Evolutionary conservation across 495 filamentous ascomycete species (phyloP), one percentile per base, ranked within the genome.

Genomic region (Aspergillus sclerotiicarbonarius): DNA sequence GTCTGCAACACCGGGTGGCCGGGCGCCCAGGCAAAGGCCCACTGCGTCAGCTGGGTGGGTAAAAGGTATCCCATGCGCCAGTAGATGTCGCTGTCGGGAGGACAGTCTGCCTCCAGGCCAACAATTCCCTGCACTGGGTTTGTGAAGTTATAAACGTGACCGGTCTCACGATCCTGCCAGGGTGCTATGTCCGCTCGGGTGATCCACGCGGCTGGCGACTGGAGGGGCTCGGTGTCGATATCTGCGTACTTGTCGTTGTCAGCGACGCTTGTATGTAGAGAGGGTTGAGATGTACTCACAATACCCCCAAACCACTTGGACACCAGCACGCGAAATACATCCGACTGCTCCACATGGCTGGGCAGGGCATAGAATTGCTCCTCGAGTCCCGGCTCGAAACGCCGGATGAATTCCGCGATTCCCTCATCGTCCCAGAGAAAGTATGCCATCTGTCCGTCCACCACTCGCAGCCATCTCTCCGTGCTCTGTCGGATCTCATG

Each of bases 1-100:
- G 21, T 12, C 13, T 56, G 46, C 2, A 66, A 54, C 15, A 59
- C 19, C 19, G 59, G 57, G 29, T 66, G 63, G 0, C 49, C 56
- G 6, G 57, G 63, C 0, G 54, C 52, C 21, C 51, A 61, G 6
- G 63, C 63, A 31, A 66, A 62, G 1, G 60, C 41, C 63, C 63
- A 66, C 16, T 66, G 63, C 0, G 60, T 66, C 3, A 62, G 46
- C 16, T 66, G 63, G 32, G 62, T 21, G 0, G 63, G 57, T 29
- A 49, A 57, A 30, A 54, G 35, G 41, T 66, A 66, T 45, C 63
- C 63, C 54, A 57, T 54, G 10, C 60, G 60, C 63, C 63, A 66
- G 51, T 58, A 66, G 30, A 15, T 46, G 31, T 62, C 54, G n/a
- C n/a, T 53, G 16, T 58, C 44, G 0, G 60, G 54, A 13, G 16